Evolutionary conservation across 2,329 filamentous ascomycete genomes (phyloP), one percentile per base, ranked within the genome.

Genomic region (Aspergillus sp.): DNA sequence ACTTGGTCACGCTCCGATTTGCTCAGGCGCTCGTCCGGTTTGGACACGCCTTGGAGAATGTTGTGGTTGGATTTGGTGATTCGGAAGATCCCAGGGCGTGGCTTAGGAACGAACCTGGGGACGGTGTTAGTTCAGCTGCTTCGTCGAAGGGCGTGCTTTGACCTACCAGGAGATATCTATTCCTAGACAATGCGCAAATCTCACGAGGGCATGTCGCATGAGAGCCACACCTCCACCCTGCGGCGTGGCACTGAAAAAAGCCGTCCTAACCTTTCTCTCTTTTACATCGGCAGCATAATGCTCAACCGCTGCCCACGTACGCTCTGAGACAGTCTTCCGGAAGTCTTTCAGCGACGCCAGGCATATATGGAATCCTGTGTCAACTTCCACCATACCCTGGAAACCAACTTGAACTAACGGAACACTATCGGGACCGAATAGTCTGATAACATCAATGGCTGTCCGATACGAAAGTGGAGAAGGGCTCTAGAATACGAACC

Each of bases 11-110:
- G 81, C 48, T 86, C 79, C 2, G 84, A 77, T 1, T 72, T 56
- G 0, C 75, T 79, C 30, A 91, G 73, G n/a, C 80, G 76, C 55
- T 86, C 77, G 2, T 79, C 76, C 0, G 80, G 78, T 28, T 76
- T 73, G 36, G 81, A 81, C 38, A 90, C 86, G 6, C 86, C 87
- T 68, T 93, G 87, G 2, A 93, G 79, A 53, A 91, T 90, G 67
- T 93, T 93, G 77, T 93, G 87, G 56, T 89, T 85, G 54, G 85
- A 89, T 70, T 93, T 93, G 55, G 87, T 93, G 65, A 88, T 84
- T 43, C 86, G 77, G 67, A 93, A 93, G 7, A 91, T 81, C 10
- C 85, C 82, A 3, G 85, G 85, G 43, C 84, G 82, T 26, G 87
- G 86, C 63, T 88, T 88, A 5, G 87, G 87, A 1, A 91, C 86